Evolutionary conservation across 2,329 filamentous ascomycete genomes (phyloP).

Genomic region (Fusarium nurragi): DNA sequence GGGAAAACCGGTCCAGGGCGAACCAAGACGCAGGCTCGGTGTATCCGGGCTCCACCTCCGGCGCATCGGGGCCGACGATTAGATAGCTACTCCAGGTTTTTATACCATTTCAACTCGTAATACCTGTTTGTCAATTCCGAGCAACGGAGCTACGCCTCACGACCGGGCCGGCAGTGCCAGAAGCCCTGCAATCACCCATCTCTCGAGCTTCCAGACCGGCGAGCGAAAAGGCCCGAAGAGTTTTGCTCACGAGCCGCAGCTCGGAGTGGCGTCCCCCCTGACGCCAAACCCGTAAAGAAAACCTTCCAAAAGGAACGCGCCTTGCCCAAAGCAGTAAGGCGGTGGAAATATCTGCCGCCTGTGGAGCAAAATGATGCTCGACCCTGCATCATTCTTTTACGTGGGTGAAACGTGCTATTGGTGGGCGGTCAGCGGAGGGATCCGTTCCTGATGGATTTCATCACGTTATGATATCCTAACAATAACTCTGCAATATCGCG

Average conservation of each 20-base stretch:
- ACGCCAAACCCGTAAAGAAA: conserved; percentile 12
- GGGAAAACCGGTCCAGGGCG: conserved; percentile 18
- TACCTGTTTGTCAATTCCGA: conserved; percentile 2
- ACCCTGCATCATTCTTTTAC: conserved; percentile 23
- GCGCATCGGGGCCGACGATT: conserved; percentile 10
- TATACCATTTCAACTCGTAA: conserved; percentile 31
- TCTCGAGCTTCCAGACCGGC: neutral
- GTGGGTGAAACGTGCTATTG: conserved; percentile 32
- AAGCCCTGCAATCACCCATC: neutral
- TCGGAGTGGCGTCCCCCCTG: conserved; percentile 16
- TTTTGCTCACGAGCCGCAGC: conserved; percentile 14
- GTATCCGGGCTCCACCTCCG: conserved; percentile 31
- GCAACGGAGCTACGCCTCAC: neutral
- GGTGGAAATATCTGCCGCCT: conserved; percentile 27
- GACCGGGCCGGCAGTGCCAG: neutral
- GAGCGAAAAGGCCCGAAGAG: conserved; percentile 27
- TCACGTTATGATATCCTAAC: conserved; percentile 40
- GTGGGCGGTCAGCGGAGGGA: neutral
- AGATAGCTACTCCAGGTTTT: conserved; percentile 30
- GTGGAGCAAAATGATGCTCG: conserved; percentile 12
- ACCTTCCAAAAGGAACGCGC: conserved; percentile 11
- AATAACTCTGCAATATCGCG: conserved; percentile 11
- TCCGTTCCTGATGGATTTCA: conserved; percentile 23
- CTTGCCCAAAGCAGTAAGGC: conserved; percentile 17
- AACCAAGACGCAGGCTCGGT: conserved; percentile 22